Percentiles rank a stretch among this genome's conserved stretches.
Conservation (phyloP, 2,329 filamentous ascomycete species). For the Pseudophaeomoniella oleicola region DNA sequence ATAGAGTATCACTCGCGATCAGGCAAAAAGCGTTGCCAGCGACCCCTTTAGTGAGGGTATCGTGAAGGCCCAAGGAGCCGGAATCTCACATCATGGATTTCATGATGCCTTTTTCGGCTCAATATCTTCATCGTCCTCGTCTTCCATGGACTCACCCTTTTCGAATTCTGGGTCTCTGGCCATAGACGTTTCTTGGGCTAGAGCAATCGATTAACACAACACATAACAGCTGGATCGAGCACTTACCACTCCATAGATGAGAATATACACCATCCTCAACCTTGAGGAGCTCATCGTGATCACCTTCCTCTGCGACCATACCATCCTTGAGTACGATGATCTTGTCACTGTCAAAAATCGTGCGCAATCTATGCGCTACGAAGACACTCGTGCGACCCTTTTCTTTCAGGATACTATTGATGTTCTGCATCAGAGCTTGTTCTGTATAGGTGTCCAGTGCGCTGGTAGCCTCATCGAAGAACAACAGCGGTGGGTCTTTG, state of each 20-base stretch:
- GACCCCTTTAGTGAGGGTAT: too few species aligned
- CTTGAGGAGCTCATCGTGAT: conserved; percentile 71
- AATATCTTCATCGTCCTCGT: conserved; percentile 8
- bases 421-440: conserved; percentile 77
- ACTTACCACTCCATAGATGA: conserved; percentile 77
- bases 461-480: conserved; percentile 91
- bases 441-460: conserved; percentile 90
- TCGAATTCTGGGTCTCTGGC: conserved; percentile 24
- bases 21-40: too few species aligned
- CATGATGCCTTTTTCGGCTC: too few species aligned
- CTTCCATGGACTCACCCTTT: conserved; percentile 15
- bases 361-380: conserved; percentile 79
- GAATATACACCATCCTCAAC: conserved; percentile 61
- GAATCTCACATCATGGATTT: too few species aligned
- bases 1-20: too few species aligned
- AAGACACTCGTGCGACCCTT: conserved; percentile 86
- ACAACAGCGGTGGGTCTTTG: conserved; percentile 78
- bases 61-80: too few species aligned
- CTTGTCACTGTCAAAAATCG: conserved; percentile 83
- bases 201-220: conserved; percentile 1
- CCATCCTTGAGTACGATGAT: conserved; percentile 86
- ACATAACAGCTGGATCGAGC: background rate
- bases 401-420: conserved; percentile 81
- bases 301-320: conserved; percentile 74
- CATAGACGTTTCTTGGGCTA: conserved; percentile 48